Base-by-base conservation (phyloP, 2,329 filamentous ascomycete species). In the Fusarium oligoseptatum region DNA sequence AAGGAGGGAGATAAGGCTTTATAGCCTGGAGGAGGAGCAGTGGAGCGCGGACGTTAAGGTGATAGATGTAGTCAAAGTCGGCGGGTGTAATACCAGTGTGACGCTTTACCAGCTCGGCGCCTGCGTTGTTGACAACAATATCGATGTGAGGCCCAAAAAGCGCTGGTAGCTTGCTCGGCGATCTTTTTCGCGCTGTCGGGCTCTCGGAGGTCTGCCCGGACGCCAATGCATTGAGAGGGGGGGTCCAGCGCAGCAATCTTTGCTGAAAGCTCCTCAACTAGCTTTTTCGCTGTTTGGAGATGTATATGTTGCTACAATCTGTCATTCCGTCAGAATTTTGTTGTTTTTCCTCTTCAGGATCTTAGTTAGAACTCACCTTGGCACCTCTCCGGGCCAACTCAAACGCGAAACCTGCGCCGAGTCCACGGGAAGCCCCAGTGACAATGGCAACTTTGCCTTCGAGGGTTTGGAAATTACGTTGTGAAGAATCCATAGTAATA, bases 281-380 rank as follows among this genome's bases (percentile, higher is more conserved):
- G 60, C 20, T 27, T 66, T 66, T 17, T 72, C 60, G 4, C 72
- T 74, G 2, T 20, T 56, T 1, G 64, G 36, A 3, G 72, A 74
- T 24, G 72, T 74, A 10, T 74, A 74, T n/a, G 71, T 74, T 10
- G 64, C 72, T 24, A 72, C 22, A 12, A 74, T 24, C 72, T 74
- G 8, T 0, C 1, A 3, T 20, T 15, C 11, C 17, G 15, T 61
- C 8, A 50, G 60, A 17, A 10, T n/a, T 10, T 5, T 15, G 4
- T 48, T 24, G 6, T 24, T 48, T 15, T 34, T 32, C 10, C 14
- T 24, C 9, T 36, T 27, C 7, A 48, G n/a, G 3, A 11, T 1
- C 8, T 1, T 2, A 0, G 0, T 3, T 2, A 1, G 2, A n/a
- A 4, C 39, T 29, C 2, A 74, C 72, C 52, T 61, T 74, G 6